Conservation (phyloP, 2,329 filamentous ascomycete species). For the Parastagonospora avenae region DNA sequence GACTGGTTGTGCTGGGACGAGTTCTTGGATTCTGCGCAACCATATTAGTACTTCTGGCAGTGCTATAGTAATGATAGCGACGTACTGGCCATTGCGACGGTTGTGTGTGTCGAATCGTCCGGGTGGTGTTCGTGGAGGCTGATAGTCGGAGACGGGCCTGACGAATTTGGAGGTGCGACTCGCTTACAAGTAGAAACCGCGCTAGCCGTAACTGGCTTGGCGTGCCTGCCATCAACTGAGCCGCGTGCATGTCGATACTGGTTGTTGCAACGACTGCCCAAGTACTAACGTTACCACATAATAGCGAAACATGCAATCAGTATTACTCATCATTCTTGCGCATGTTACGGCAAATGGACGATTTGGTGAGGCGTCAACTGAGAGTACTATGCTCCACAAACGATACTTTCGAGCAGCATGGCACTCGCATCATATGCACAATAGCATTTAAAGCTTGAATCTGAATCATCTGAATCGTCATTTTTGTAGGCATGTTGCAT, state of each 20-base stretch:
- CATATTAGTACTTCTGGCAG: conserved; percentile 16
- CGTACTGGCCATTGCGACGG: conserved; percentile 73
- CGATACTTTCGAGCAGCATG: too few species aligned
- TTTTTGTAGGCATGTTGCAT: background rate
- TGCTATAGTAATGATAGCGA: conserved; percentile 30
- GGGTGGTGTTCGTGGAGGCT: conserved; percentile 35
- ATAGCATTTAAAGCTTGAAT: too few species aligned
- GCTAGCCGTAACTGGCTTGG: conserved; percentile 11
- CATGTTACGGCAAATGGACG: too few species aligned
- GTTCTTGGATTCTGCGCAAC: conserved; percentile 91
- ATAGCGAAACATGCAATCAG: background rate
- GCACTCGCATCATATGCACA: too few species aligned
- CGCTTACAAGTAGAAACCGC: conserved; percentile 6
- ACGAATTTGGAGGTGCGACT: conserved; percentile 12
- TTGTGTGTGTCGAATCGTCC: conserved; percentile 42
- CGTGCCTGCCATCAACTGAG: background rate
- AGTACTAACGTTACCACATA: too few species aligned
- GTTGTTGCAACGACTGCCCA: too few species aligned
- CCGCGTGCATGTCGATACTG: too few species aligned
- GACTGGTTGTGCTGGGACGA: conserved; percentile 98
- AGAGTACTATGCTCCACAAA: too few species aligned
- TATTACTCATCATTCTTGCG: too few species aligned
- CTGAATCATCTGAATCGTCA: too few species aligned
- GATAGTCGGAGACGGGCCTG: conserved; percentile 1
- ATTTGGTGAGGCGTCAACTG: too few species aligned